These are phyloP conservation scores for Sclerotinia trifoliorum DNA, from an alignment of 2,329 filamentous ascomycete genomes.

Conservation along the genomic window DNA sequence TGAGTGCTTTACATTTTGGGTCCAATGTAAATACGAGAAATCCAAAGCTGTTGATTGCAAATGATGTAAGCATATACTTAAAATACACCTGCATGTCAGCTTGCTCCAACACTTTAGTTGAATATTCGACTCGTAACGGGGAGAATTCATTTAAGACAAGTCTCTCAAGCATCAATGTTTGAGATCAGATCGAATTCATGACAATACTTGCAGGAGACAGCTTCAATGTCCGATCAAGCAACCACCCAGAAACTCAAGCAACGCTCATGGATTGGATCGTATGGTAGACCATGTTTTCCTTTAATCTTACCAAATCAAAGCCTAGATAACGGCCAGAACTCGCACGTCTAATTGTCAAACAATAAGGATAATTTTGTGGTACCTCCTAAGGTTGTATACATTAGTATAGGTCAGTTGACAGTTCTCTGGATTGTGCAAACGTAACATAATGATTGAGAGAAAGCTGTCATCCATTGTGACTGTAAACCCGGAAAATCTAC, in stretches of 20 bases:
- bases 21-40: not conserved
- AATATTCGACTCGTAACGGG: not conserved
- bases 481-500: not conserved
- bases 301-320: not conserved
- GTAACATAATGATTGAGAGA: not conserved
- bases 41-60: not conserved
- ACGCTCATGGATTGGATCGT: not conserved
- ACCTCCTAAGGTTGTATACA: not conserved
- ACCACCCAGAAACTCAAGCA: not conserved
- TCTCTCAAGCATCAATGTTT: not conserved
- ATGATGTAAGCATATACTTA: not conserved
- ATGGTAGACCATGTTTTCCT: not conserved
- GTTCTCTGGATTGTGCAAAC: not conserved
- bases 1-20: not conserved
- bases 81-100: not conserved
- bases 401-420: constrained; percentile 11
- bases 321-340: not conserved
- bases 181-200: not conserved
- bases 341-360: not conserved
- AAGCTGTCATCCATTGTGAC: not conserved
- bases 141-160: not conserved
- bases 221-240: not conserved
- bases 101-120: not conserved
- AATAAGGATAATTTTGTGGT: not conserved
- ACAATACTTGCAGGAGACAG: not conserved